Conservation (phyloP, 31 red algal genomes). For the Odonthalia washingtoniensis region DNA sequence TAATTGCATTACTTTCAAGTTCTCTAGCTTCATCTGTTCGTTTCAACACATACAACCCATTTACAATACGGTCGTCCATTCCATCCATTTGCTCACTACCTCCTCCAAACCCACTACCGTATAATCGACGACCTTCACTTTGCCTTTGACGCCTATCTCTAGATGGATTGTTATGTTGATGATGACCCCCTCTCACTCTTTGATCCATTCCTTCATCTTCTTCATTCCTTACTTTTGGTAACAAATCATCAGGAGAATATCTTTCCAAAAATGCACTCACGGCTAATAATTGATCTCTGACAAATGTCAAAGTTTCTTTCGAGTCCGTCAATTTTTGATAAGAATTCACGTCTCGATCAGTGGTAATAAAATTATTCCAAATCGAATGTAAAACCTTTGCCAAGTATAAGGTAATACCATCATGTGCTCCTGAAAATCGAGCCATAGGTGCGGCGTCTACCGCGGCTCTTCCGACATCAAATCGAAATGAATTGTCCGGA, state of each 20-base stretch:
- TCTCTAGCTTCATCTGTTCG: constrained; percentile 53
- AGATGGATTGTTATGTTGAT: background rate
- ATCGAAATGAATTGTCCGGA: constrained; percentile 8
- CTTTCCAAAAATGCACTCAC: constrained; percentile 62
- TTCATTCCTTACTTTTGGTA: constrained; percentile 27
- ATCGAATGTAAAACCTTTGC: constrained; percentile 66
- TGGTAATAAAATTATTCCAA: constrained; percentile 61
- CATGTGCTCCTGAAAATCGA: constrained; percentile 70
- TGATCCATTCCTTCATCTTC: constrained; percentile 29
- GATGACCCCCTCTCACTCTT: constrained; percentile 2
- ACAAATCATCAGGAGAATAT: constrained; percentile 56
- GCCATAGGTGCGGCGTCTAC: constrained; percentile 51
- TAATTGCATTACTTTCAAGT: constrained; percentile 52
- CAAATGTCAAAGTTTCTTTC: constrained; percentile 31
- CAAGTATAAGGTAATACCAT: constrained; percentile 64
- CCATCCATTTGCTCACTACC: background rate
- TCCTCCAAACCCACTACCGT: too few species aligned
- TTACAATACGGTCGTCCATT: constrained; percentile 8
- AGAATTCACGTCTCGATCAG: constrained; percentile 33
- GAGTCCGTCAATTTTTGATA: constrained; percentile 52
- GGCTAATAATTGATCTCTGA: constrained; percentile 45
- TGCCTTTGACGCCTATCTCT: background rate
- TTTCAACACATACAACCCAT: constrained; percentile 42
- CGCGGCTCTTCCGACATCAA: constrained; percentile 82
- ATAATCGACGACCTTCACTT: background rate